Base-by-base conservation (phyloP, 257 asterid species). In the Schizonepeta tenuifolia region DNA sequence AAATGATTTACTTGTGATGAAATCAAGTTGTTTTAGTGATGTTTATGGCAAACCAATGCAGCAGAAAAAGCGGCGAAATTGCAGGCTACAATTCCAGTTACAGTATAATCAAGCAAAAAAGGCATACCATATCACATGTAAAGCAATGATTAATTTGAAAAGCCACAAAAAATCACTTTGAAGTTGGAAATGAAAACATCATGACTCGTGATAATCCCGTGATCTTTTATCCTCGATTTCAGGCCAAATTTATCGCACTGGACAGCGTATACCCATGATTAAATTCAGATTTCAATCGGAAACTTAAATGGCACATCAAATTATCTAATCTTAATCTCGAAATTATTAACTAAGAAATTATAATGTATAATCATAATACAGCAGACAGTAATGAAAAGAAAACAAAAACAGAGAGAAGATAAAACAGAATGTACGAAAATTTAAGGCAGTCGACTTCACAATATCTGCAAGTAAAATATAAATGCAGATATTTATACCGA, bases 91-190 rank as follows among this genome's bases (percentile, higher is more conserved):
- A 12, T 46, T 60, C 36, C 14, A n/a, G 13, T 6, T 49, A 26
- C 12, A 38, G 26, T 68, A 28, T 7, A 67, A 67, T 13, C 60
- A 67, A 57, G 63, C 54, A 44, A 28, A 18, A 31, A 47, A 47
- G 24, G 63, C 46, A 73, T 63, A 31, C 66, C 59, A 38, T 20
- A 62, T 62, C 9, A 24, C 64, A 58, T 55, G 12, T 20, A 69
- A 76, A 43, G 51, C 61, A 76, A 51, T 68, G 51, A 8, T 36
- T 9, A 69, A 61, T 43, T 38, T 20, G 21, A 18, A 62, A 51
- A 76, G 55, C 47, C 50, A 44, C 5, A 44, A 44, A 43, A 70
- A 28, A 15, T 38, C 17, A 53, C 55, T 67, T 70, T 70, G 28
- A 55, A 54, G 55, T 70, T 53, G 67, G 61, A 35, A 49, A 26